Percentiles rank a stretch among this genome's conserved stretches.
Evolutionary conservation across 2,329 filamentous ascomycete genomes (phyloP).

Genomic region (Monosporascus sp.): DNA sequence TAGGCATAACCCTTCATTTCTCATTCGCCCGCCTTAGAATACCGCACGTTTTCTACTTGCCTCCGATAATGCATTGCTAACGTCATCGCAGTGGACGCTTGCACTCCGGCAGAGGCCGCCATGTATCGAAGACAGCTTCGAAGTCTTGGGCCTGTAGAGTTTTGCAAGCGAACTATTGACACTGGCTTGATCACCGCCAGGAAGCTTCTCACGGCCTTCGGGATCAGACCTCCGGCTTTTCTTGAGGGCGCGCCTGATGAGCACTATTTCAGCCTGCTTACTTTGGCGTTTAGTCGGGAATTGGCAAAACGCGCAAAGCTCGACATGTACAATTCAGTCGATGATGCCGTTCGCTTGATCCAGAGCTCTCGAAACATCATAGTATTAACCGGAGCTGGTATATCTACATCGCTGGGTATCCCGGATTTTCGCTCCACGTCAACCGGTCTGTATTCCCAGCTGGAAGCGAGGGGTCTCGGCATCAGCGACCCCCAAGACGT

Average conservation of each 20-base stretch:
- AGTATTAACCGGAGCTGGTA: constrained; percentile 90
- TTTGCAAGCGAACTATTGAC: constrained; percentile 67
- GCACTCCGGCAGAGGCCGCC: constrained; percentile 57
- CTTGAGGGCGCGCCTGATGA: constrained; percentile 69
- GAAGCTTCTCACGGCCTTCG: constrained; percentile 83
- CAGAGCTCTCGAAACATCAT: constrained; percentile 75
- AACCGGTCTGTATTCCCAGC: constrained; percentile 82
- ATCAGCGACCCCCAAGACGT: constrained; percentile 85
- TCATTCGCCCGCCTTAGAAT: background rate
- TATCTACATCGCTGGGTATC: constrained; percentile 93
- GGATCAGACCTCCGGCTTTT: constrained; percentile 66
- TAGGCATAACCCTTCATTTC: constrained; percentile 25
- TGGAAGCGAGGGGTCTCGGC: constrained; percentile 65
- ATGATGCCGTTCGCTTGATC: constrained; percentile 78
- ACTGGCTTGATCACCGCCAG: constrained; percentile 67
- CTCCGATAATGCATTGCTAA: constrained; percentile 7
- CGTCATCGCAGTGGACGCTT: constrained; percentile 20
- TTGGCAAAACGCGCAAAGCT: constrained; percentile 78
- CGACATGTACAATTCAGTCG: constrained; percentile 72
- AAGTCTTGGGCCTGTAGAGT: constrained; percentile 69
- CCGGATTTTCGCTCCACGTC: constrained; percentile 95
- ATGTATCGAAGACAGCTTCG: constrained; percentile 66
- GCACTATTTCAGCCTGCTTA: constrained; percentile 68
- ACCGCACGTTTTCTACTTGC: background rate
- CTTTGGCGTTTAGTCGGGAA: constrained; percentile 73